Base-by-base conservation (phyloP, 2,329 filamentous ascomycete genomes). In the Nectriaceae sp. region DNA sequence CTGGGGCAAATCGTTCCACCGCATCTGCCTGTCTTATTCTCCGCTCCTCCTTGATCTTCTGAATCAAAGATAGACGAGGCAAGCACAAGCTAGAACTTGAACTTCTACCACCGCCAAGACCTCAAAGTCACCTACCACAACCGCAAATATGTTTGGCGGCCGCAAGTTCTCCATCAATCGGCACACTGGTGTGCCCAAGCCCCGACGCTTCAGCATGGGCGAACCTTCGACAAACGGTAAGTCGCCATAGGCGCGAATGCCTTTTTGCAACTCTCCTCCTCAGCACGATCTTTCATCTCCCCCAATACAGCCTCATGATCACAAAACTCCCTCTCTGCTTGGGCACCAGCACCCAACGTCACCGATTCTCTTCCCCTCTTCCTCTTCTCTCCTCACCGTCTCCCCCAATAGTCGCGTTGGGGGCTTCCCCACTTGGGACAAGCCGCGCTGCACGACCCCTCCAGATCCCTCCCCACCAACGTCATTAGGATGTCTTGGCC, bases 81-180 rank as follows among this genome's bases (percentile, higher is more conserved):
- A 41, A 43, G 42, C 44, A 43, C 29, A 39, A 19, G 31, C n/a
- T n/a, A n/a, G n/a, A n/a, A n/a, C n/a, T 31, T 31, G 26, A 31
- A 8, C 26, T 8, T 15, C 26, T 15, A 15, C 26, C 19, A 35
- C 38, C 31, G 45, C 46, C 44, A 44, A 22, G 38, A 40, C 16
- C 16, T 16, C 41, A 33, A 31, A 21, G 31, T 21, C 21, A 37
- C 36, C 33, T 31, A 31, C 40, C 33, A 26, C 11, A n/a, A 37
- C 31, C 43, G 47, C 44, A 63, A 71, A 60, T 46, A 78, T 79
- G 72, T 80, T 80, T 60, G 70, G 72, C 64, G 76, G 75, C 50
- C 80, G 83, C 71, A 84, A 84, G 65, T 85, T 85, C 69, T 84
- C 81, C 54, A 85, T 86, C 71, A 85, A 86, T 70, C 76, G 82